Evolutionary conservation across 352 stramenopile genomes (phyloP), one percentile per base, ranked within the genome.

Genomic region (Phytophthora pluvialis): DNA sequence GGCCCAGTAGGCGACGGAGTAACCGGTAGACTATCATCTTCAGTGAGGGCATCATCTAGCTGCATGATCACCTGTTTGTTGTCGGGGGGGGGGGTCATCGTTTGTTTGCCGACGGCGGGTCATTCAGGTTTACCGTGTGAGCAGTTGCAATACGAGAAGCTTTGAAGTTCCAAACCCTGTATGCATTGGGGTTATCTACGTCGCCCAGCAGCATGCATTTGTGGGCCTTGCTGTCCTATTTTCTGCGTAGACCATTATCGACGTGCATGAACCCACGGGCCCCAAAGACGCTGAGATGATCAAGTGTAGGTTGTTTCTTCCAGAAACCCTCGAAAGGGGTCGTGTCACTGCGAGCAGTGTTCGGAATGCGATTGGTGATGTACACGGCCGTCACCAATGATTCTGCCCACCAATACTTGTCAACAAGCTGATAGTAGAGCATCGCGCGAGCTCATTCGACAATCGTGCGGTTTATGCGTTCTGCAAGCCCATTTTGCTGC

Each of bases 271-370:
- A 75, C 8, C 13, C 49, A 31, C n/a, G 46, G 12, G 51, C 62
- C 9, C 49, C 67, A 50, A 72, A 71, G 1, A 60, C 43, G 9
- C 60, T 40, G 9, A 68, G 16, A 16, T 72, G 43, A 28, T 75
- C 49, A 1, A 68, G 13, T 13, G 7, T 13, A 11, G 64, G 55
- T 46, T 44, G 12, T 33, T 42, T n/a, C 10, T 29, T 45, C 18
- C 26, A 25, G 2, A 70, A 36, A 3, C 38, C 29, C 56, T 67
- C 51, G 28, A 51, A 66, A 3, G 57, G 57, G 0, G 18, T 60
- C 6, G 13, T 13, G 12, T 59, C 33, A 13, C 3, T 32, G 0
- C 58, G 49, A 2, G 16, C 36, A 18, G 26, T 63, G 18, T 51
- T 67, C 0, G 64, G 49, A 3, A 67, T 35, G 1, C 56, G 58